A percentile compares a stretch with the other conserved stretches of the same genome.
Evolutionary conservation across 768 basidiomycete genomes (phyloP).

Genomic region (Trametes cubensis): DNA sequence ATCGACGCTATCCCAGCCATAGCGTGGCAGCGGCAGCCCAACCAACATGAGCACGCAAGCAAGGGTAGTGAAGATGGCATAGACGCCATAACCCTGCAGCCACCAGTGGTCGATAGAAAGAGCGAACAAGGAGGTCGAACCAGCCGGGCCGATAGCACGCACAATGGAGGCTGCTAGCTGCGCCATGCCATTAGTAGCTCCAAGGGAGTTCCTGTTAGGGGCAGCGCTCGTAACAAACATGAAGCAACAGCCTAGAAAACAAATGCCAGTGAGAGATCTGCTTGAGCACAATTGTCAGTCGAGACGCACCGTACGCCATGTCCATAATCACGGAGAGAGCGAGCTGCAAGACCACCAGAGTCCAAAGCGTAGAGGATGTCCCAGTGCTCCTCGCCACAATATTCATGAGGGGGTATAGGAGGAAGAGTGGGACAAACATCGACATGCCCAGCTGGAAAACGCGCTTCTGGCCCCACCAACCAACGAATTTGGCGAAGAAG

Average conservation of each 20-base stretch:
- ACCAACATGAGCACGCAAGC: slow-evolving; percentile 24
- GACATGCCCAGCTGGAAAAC: slow-evolving; percentile 33
- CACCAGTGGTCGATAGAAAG: slow-evolving; percentile 49
- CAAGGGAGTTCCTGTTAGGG: slow-evolving; percentile 42
- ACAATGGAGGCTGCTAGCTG: slow-evolving; percentile 54
- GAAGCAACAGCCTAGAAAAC: slow-evolving; percentile 32
- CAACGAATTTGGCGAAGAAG: slow-evolving; percentile 41
- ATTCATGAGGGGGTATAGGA: slow-evolving; percentile 36
- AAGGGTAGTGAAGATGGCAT: slow-evolving; percentile 27
- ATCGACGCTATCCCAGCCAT: slow-evolving; percentile 25
- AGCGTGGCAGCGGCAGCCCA: slow-evolving; percentile 24
- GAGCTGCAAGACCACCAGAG: slow-evolving; percentile 31
- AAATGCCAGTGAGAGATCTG: background rate
- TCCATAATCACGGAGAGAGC: slow-evolving; percentile 31
- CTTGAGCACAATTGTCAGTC: background rate
- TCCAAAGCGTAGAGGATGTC: slow-evolving; percentile 28
- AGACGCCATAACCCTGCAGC: slow-evolving; percentile 49
- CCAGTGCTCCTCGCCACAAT: slow-evolving; percentile 25
- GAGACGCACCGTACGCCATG: slow-evolving; percentile 35
- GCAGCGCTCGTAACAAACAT: slow-evolving; percentile 37
- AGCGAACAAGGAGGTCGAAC: slow-evolving; percentile 60
- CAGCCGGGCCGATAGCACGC: slow-evolving; percentile 54
- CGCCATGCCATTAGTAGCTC: slow-evolving; percentile 55
- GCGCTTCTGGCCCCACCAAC: slow-evolving; percentile 40
- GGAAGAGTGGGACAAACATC: slow-evolving; percentile 32